Evolutionary conservation across 1,284 basidiomycete genomes (phyloP), one percentile per base, ranked within the genome.

Genomic region (Takashimella tepidaria): DNA sequence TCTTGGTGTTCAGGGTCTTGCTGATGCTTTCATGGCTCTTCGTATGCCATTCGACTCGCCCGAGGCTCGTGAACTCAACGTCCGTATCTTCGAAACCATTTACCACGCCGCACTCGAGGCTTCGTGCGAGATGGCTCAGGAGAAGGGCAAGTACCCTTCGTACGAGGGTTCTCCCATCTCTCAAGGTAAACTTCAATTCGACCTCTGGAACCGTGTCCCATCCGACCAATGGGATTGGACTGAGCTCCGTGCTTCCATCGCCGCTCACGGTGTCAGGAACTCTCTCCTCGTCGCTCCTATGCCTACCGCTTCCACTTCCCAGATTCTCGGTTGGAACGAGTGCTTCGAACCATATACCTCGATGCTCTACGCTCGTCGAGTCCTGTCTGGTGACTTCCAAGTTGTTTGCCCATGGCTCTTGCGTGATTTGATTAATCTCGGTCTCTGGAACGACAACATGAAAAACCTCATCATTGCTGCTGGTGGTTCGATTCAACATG

Each of bases 311-410:
- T 97, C 92, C 31, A 98, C 96, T 5, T 93, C 89, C 76, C 96
- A 98, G 79, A 99, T 99, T 66, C 81, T 98, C 49, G 96, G 96
- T 49, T 91, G 90, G 81, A 99, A 98, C 77, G 96, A 98, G 73
- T 98, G 96, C 60, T 74, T 76, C 51, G 74, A 76, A 62, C 74
- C 74, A 4, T 76, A 76, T 66, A 72, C 68, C 51, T 92, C 90
- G 72, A 98, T 98, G 81, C 96, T 98, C 70, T 98, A 99, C 78
- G 93, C 95, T 50, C 92, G 96, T 56, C 91, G 96, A 72, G 95
- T 98, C n/a, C 85, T 99, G 44, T 93, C 96, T 41, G 96, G 96
- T 54, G 96, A 99, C 80, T 99, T 98, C 88, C 95, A 98, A 77
- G 85, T 98, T 58, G 95, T 98, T 59, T 96, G 92, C 79, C 96